phyloP scores from a whole-genome alignment of 768 basidiomycete genomes.

The Macrolepiota dolichaula region DNA sequence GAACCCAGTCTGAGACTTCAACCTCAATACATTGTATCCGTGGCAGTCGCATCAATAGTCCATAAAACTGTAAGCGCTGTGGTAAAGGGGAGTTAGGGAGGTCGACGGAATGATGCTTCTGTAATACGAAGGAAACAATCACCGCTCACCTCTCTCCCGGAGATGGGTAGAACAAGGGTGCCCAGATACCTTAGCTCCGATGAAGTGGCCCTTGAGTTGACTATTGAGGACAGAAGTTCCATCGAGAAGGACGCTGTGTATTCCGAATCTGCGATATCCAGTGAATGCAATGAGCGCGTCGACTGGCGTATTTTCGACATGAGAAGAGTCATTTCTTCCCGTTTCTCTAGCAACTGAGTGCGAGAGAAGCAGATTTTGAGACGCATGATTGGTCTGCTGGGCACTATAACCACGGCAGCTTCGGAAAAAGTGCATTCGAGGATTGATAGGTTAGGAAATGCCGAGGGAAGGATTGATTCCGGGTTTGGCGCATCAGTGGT shows the following conservation, averaged over 20 bases:
- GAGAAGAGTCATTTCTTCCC: conserved; percentile 46
- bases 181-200: conserved; percentile 55
- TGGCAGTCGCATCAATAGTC: conserved; percentile 49
- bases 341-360: conserved; percentile 44
- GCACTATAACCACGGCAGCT: conserved; percentile 54
- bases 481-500: conserved; percentile 20
- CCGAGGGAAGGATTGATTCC: conserved; percentile 21
- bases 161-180: conserved; percentile 60
- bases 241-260: conserved; percentile 54
- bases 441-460: conserved; percentile 47
- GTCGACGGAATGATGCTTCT: conserved; percentile 8
- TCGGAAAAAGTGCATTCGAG: conserved; percentile 69
- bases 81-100: conserved; percentile 5
- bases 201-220: conserved; percentile 29
- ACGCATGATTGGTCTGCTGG: conserved; percentile 54
- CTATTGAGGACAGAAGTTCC: conserved; percentile 45
- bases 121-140: conserved; percentile 2
- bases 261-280: conserved; percentile 61
- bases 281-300: conserved; percentile 39
- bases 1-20: conserved; percentile 65
- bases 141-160: conserved; percentile 45
- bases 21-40: conserved; percentile 55
- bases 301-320: conserved; percentile 45
- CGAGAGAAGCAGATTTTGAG: conserved; percentile 70
- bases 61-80: conserved; percentile 63